Conservation (phyloP, 2,329 filamentous ascomycete species). For the Fusarium poae region DNA sequence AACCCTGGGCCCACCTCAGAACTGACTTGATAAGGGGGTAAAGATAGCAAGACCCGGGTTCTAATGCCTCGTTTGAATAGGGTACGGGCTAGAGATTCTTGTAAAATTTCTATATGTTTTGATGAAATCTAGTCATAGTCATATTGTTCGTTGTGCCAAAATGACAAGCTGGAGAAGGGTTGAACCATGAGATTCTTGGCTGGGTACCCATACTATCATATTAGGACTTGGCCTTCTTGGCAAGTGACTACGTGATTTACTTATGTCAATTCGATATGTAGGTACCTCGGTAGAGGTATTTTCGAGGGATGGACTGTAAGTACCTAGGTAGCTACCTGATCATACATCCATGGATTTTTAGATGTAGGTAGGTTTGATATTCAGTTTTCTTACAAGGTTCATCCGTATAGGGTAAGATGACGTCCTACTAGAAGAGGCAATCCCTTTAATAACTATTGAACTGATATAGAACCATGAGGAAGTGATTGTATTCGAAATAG, state of each 20-base stretch:
- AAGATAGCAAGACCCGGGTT: slow-evolving; percentile 25
- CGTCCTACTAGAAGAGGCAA: background rate
- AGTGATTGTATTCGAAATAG: background rate
- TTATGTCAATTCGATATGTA: too few species aligned
- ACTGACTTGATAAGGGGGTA: slow-evolving; percentile 38
- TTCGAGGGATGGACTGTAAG: too few species aligned
- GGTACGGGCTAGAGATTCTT: slow-evolving; percentile 17
- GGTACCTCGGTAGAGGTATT: too few species aligned
- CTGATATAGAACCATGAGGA: background rate
- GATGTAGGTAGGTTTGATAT: background rate
- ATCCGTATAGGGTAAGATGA: background rate
- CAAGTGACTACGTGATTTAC: too few species aligned
- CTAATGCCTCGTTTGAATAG: slow-evolving; percentile 12
- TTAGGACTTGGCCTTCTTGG: background rate
- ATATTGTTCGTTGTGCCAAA: background rate
- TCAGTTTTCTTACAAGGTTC: background rate
- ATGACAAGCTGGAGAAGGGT: background rate
- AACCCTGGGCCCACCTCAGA: slow-evolving; percentile 31
- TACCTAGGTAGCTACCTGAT: too few species aligned
- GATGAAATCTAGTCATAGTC: slow-evolving; percentile 8
- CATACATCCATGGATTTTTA: background rate
- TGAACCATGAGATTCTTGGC: background rate
- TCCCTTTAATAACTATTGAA: background rate
- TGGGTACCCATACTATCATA: background rate
- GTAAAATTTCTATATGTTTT: slow-evolving; percentile 11